A percentile compares a stretch with the other conserved stretches of the same genome.
Conservation (phyloP, 2,329 filamentous ascomycete genomes). For the Pyrenophora tritici-repentis region DNA sequence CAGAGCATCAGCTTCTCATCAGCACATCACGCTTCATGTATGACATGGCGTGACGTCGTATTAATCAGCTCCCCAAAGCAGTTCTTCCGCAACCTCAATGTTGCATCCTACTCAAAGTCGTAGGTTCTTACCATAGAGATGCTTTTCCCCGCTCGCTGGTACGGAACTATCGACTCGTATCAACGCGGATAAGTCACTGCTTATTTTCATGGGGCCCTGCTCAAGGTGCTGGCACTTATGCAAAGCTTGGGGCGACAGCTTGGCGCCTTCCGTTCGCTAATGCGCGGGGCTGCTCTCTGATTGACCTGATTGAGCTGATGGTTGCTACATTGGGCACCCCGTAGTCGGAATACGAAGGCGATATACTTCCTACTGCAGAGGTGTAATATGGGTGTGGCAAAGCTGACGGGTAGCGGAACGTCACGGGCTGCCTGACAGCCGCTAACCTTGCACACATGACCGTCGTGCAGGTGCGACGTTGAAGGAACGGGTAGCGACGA, state of each 20-base stretch:
- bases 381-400: conserved; percentile 14
- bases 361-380: background rate
- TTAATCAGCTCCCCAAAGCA: conserved; percentile 13
- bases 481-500: conserved; percentile 5
- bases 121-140: background rate
- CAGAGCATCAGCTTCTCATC: background rate
- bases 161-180: conserved; percentile 20
- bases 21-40: background rate
- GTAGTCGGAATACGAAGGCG: conserved; percentile 11
- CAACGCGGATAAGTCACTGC: conserved; percentile 2
- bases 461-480: conserved; percentile 13
- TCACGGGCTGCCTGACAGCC: conserved; percentile 12
- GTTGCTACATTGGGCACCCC: conserved; percentile 10
- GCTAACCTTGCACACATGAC: conserved; percentile 18
- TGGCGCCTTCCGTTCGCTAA: conserved; percentile 19
- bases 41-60: conserved; percentile 4
- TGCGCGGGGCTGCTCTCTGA: conserved; percentile 21
- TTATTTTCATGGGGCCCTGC: conserved; percentile 7
- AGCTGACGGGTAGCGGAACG: conserved; percentile 13
- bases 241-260: conserved; percentile 19
- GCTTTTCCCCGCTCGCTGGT: conserved; percentile 5
- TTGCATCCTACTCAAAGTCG: conserved; percentile 14
- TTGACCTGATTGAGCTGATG: conserved; percentile 12
- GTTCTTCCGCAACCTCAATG: conserved; percentile 16
- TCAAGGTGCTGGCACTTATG: conserved; percentile 9